Percentiles rank a stretch among this genome's conserved stretches.
phyloP scores from a whole-genome alignment of 257 asterid species.

The Euphrasia confusa region DNA sequence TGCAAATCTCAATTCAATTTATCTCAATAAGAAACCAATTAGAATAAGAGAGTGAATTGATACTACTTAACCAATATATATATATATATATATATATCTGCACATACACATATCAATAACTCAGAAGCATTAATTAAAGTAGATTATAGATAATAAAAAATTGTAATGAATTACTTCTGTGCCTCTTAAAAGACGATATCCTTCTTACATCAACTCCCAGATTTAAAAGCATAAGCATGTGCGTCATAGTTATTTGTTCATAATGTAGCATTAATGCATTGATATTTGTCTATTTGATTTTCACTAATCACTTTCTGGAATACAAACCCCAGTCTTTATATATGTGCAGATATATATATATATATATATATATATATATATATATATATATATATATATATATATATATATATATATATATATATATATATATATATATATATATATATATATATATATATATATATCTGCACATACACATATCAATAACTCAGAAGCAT shows the following conservation, averaged over 20 bases:
- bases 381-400: not conserved
- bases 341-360: too few species aligned
- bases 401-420: not conserved
- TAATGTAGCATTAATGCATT: constrained; percentile 4
- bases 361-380: not conserved
- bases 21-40: not conserved
- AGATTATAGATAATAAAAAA: not conserved
- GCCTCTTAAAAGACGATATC: not conserved
- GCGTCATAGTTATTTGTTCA: not conserved
- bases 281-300: not conserved
- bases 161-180: not conserved
- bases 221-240: not conserved
- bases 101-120: not conserved
- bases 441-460: not conserved
- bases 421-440: not conserved
- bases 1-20: not conserved
- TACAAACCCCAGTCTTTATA: not conserved
- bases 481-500: constrained; percentile 10
- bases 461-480: not conserved
- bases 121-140: constrained; percentile 2
- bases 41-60: not conserved
- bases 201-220: constrained; percentile 8
- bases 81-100: not conserved
- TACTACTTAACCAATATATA: not conserved
- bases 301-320: not conserved